phyloP scores from a whole-genome alignment of 768 basidiomycete genomes.

The Tremella yokohamensis region DNA sequence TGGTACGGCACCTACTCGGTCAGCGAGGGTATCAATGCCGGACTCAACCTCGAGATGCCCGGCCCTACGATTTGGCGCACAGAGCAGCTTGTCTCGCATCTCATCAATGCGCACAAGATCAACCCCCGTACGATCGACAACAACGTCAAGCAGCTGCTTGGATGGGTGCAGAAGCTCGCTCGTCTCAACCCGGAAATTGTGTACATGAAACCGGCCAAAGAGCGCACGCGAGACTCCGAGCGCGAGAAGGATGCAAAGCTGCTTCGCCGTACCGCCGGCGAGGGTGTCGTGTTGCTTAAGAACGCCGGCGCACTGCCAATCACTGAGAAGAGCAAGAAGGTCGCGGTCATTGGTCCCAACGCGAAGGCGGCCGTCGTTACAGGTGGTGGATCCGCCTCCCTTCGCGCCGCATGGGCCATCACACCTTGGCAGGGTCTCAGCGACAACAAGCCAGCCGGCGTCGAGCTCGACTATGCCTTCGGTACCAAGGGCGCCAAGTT shows the following conservation, averaged over 20 bases:
- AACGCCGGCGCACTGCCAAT: conserved; percentile 63
- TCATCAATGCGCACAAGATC: conserved; percentile 55
- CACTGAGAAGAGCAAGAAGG: conserved; percentile 55
- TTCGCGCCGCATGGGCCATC: conserved; percentile 66
- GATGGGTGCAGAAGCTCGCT: conserved; percentile 67
- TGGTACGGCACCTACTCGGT: conserved; percentile 58
- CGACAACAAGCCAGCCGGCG: conserved; percentile 56
- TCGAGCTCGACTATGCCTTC: conserved; percentile 60
- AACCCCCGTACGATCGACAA: conserved; percentile 29
- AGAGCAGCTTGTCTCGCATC: conserved; percentile 15
- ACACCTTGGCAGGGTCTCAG: conserved; percentile 64
- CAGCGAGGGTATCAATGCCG: conserved; percentile 59
- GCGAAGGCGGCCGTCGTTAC: conserved; percentile 48
- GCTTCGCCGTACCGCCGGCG: conserved; percentile 60
- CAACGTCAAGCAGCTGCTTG: conserved; percentile 63
- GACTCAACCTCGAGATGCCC: conserved; percentile 55
- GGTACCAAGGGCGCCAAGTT: conserved; percentile 64
- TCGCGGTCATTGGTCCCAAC: conserved; percentile 66
- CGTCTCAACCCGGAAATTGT: conserved; percentile 65
- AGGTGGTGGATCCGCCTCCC: conserved; percentile 70
- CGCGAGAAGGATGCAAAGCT: conserved; percentile 58
- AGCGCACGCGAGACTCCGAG: conserved; percentile 17
- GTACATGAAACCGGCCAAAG: conserved; percentile 43
- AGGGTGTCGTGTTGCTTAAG: conserved; percentile 71
- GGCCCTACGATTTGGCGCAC: conserved; percentile 27